These are phyloP conservation scores for Kazachstania martiniae DNA, from an alignment of 805 yeast genomes.

Conservation along the genomic window DNA sequence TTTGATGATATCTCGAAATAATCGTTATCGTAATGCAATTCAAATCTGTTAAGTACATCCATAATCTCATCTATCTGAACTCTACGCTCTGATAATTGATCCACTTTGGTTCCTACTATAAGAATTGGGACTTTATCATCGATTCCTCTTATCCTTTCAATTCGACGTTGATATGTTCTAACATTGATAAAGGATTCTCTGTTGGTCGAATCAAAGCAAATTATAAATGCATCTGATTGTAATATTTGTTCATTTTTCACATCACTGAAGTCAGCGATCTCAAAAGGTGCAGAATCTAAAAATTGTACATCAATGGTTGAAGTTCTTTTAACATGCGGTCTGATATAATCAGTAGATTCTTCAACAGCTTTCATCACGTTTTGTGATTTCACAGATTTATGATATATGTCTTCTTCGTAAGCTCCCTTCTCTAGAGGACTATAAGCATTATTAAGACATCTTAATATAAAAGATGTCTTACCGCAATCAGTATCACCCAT, in stretches of 20 bases:
- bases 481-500: conserved; percentile 19
- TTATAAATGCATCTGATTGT: conserved; percentile 24
- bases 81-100: conserved; percentile 7
- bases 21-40: conserved; percentile 7
- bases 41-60: conserved; percentile 10
- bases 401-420: conserved; percentile 12
- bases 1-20: conserved; percentile 19
- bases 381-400: conserved; percentile 4
- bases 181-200: conserved; percentile 13
- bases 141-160: conserved; percentile 12
- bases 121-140: conserved; percentile 14
- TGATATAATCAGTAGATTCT: background rate
- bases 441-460: conserved; percentile 13
- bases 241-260: conserved; percentile 14
- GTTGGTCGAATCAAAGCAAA: conserved; percentile 19
- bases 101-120: conserved; percentile 15
- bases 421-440: conserved; percentile 2
- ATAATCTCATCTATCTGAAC: conserved; percentile 7
- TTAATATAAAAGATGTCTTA: conserved; percentile 16
- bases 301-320: conserved; percentile 12
- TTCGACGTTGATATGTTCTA: conserved; percentile 10
- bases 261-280: conserved; percentile 16
- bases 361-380: background rate
- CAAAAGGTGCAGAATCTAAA: conserved; percentile 15
- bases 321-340: conserved; percentile 2